A percentile compares a stretch with the other conserved stretches of the same genome.
These are phyloP conservation scores for Santalum album DNA, from an alignment of 164 flowering plant genomes.

Conservation along the genomic window DNA sequence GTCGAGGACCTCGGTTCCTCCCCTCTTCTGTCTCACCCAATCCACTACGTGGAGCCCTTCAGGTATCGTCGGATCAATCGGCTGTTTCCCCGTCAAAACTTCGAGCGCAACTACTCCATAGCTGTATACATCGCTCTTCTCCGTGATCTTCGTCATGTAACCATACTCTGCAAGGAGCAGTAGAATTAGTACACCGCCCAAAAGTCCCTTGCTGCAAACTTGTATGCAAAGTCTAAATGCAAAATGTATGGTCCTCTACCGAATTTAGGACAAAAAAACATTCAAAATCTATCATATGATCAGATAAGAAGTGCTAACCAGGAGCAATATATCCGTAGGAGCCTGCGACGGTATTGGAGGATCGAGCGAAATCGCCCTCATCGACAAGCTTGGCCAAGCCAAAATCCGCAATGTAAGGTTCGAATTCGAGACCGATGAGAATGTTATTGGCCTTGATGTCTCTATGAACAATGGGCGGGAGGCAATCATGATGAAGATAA, in stretches of 20 bases:
- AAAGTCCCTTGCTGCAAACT: no score
- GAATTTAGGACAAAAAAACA: no score
- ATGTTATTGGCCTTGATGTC: constrained; percentile 64
- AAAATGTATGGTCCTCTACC: no score
- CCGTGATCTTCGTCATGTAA: constrained; percentile 58
- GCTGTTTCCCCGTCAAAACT: constrained; percentile 42
- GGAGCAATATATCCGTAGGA: constrained; percentile 69
- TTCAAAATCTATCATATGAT: no score
- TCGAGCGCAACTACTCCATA: constrained; percentile 56
- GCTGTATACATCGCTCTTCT: constrained; percentile 59
- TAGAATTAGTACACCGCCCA: no score
- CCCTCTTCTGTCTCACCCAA: constrained; percentile 32
- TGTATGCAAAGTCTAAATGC: no score
- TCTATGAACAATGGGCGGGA: constrained; percentile 54
- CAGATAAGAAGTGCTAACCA: constrained; percentile 19
- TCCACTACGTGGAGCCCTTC: constrained; percentile 44
- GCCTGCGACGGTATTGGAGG: constrained; percentile 40
- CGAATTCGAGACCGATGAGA: constrained; percentile 49
- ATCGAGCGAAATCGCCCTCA: constrained; percentile 37
- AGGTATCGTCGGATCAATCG: constrained; percentile 47
- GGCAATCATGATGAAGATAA: constrained; percentile 57
- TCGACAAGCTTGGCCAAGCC: constrained; percentile 46
- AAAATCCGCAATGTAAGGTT: constrained; percentile 52
- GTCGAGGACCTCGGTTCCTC: constrained; percentile 1
- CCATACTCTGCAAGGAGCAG: constrained; percentile 46